phyloP scores from a whole-genome alignment of 345 rosid species.

The Garcia nutans region DNA sequence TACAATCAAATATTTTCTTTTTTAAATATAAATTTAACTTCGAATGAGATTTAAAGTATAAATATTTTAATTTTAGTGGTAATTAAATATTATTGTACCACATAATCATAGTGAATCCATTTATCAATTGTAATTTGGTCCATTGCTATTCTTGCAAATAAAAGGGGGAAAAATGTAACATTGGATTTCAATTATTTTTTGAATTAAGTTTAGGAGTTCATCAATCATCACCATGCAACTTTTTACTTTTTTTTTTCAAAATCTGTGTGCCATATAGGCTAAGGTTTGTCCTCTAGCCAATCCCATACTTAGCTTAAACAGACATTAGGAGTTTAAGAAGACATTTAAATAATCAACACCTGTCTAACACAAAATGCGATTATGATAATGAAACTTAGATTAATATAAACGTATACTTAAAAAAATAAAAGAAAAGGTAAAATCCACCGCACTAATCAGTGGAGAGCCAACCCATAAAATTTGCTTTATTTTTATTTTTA shows the following conservation, averaged over 20 bases:
- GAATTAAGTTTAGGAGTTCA: background rate
- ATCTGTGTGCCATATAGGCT: conserved; percentile 34
- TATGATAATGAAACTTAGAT: conserved; percentile 23
- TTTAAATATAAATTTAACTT: no score
- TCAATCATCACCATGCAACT: background rate
- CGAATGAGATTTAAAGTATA: no score
- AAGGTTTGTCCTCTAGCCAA: conserved; percentile 25
- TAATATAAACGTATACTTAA: no score
- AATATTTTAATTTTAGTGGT: no score
- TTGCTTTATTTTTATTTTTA: conserved; percentile 1
- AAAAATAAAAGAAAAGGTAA: conserved; percentile 20
- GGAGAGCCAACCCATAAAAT: conserved; percentile 44
- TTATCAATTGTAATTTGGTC: no score
- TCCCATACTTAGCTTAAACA: background rate
- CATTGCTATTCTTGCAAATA: no score
- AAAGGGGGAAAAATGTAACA: no score
- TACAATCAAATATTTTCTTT: no score
- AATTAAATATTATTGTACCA: no score
- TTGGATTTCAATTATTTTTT: background rate
- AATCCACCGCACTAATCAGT: conserved; percentile 46
- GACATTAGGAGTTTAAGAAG: background rate
- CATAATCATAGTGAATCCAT: no score
- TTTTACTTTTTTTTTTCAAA: background rate
- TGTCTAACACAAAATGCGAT: conserved; percentile 18
- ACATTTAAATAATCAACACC: conserved; percentile 18